Base-by-base conservation (phyloP, 768 basidiomycete species). In the Panus rudis region DNA sequence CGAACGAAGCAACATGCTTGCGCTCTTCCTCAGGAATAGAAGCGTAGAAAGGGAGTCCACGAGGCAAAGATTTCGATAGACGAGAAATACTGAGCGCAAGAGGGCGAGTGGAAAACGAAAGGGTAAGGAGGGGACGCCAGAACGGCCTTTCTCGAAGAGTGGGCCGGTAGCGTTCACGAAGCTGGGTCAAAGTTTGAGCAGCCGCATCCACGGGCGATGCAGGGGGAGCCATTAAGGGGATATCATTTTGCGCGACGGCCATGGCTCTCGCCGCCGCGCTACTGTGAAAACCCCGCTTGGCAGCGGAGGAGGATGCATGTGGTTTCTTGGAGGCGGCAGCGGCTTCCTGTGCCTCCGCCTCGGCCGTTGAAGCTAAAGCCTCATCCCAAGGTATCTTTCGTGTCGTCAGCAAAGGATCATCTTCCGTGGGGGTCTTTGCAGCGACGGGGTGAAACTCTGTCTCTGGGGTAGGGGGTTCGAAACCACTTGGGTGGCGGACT, bases 91-190 rank as follows among this genome's bases (percentile, higher is more conserved):
- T 56, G 7, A 58, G 37, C 3, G 65, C 68, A 24, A 72, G 56
- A 0, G 71, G 69, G 14, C 70, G 68, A 6, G 69, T 72, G 7
- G 69, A 61, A 26, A 68, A 43, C 1, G 68, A 69, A 34, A 69
- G 44, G 10, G 66, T 60, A 14, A 72, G 25, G 27, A 72, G 46
- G 0, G 72, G 71, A 1, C 64, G 63, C 63, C 65, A 70, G 51
- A 67, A 70, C 13, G 66, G 65, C 31, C 45, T 37, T 1, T 46
- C 34, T 10, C 34, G 25, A 13, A 69, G 58, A 0, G 54, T 59
- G 14, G 55, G 50, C 7, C 62, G 34, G 48, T 68, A 69, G 17
- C 47, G 39, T 5, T 27, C 37, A n/a, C 67, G 65, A 14, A 55
- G 34, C 32, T 21, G 16, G 6, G 19, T n/a, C 7, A 35, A 25